Evolutionary conservation across 2,329 filamentous ascomycete genomes (phyloP).

Genomic region (Hypoxylon sp.): DNA sequence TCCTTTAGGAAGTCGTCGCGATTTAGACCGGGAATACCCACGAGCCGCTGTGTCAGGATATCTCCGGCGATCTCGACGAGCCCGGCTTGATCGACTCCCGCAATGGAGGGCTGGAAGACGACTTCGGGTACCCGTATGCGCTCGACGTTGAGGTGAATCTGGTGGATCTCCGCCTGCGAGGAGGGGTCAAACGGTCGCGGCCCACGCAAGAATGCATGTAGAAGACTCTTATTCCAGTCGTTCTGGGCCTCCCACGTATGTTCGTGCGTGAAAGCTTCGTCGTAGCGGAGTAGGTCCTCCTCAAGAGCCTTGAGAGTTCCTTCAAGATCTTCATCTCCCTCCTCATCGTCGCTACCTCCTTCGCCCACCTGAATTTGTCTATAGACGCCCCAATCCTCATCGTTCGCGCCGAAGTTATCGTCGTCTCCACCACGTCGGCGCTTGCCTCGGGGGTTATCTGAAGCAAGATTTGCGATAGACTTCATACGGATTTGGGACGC

Average conservation of each 20-base stretch:
- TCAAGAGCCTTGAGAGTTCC: conserved; percentile 81
- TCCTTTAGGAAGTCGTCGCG: conserved; percentile 82
- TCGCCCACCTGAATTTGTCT: conserved; percentile 89
- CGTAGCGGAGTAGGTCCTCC: conserved; percentile 85
- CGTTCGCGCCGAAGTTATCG: conserved; percentile 95
- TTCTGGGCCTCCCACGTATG: conserved; percentile 91
- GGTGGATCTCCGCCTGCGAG: conserved; percentile 82
- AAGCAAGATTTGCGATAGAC: conserved; percentile 93
- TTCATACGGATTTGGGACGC: conserved; percentile 99
- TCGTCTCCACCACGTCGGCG: conserved; percentile 89
- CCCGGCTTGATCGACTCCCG: conserved; percentile 92
- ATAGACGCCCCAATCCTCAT: conserved; percentile 98
- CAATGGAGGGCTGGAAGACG: conserved; percentile 91
- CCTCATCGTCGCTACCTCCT: conserved; percentile 83
- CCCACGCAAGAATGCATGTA: conserved; percentile 91
- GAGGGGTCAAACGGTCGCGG: conserved; percentile 87
- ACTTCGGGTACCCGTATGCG: conserved; percentile 94
- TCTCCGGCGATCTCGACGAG: conserved; percentile 92
- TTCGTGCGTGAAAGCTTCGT: conserved; percentile 90
- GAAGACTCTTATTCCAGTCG: conserved; percentile 92
- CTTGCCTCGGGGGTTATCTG: conserved; percentile 87
- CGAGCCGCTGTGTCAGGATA: conserved; percentile 86
- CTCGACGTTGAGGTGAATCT: conserved; percentile 96
- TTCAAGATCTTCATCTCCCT: conserved; percentile 89
- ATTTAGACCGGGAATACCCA: conserved; percentile 60